Conservation (phyloP, 225 moss, liverwort and hornwort species). For the Physcomitrium patens region DNA sequence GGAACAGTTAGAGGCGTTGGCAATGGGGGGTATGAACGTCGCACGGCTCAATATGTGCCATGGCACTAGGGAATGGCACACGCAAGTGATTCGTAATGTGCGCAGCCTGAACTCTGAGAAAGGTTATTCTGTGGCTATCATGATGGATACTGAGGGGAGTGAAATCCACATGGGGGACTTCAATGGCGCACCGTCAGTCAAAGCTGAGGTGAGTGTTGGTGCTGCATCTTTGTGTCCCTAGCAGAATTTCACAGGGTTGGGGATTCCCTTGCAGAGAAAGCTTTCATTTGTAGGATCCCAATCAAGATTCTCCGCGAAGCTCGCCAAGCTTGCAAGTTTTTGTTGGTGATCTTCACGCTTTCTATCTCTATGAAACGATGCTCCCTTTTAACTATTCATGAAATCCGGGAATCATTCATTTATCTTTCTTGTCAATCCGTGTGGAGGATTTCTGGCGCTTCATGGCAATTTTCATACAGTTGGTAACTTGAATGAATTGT, state of each 20-base stretch:
- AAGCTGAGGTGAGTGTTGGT: slow-evolving; percentile 66
- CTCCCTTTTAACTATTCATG: too few species aligned
- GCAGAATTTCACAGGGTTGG: neutral
- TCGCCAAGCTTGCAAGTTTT: too few species aligned
- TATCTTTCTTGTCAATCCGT: neutral
- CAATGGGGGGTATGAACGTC: slow-evolving; percentile 96
- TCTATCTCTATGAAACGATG: too few species aligned
- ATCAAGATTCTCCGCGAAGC: too few species aligned
- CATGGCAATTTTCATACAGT: too few species aligned
- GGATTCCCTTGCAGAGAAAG: neutral
- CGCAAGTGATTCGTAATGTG: slow-evolving; percentile 73
- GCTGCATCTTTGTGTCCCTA: neutral
- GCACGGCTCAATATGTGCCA: slow-evolving; percentile 98
- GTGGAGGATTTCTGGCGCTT: too few species aligned
- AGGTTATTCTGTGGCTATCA: slow-evolving; percentile 87
- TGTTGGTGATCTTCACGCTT: too few species aligned
- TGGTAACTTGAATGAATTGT: too few species aligned
- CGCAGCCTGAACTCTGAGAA: slow-evolving; percentile 87
- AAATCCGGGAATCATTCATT: too few species aligned
- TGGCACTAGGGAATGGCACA: slow-evolving; percentile 92
- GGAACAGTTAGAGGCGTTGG: slow-evolving; percentile 88
- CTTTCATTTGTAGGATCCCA: too few species aligned
- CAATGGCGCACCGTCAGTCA: slow-evolving; percentile 64
- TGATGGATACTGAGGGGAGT: slow-evolving; percentile 99
- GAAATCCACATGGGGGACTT: slow-evolving; percentile 98